phyloP scores from a whole-genome alignment of 1,284 basidiomycete species.

The Tilletia horrida region DNA sequence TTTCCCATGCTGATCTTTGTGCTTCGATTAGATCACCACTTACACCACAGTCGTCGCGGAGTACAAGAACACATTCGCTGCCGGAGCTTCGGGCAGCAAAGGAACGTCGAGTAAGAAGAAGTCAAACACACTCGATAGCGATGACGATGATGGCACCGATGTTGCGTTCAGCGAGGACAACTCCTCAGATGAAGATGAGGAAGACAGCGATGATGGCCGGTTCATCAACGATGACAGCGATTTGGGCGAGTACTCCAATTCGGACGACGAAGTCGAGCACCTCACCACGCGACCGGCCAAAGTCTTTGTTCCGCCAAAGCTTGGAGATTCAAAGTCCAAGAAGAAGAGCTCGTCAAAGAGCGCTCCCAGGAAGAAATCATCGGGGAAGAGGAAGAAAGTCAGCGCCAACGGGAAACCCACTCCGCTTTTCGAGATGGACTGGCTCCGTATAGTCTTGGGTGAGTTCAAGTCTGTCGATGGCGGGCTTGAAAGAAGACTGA shows the following conservation, averaged over 20 bases:
- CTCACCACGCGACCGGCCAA: background rate
- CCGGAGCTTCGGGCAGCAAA: constrained; percentile 50
- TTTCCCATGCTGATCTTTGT: background rate
- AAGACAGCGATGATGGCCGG: constrained; percentile 12
- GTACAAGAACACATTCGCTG: constrained; percentile 28
- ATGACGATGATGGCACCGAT: background rate
- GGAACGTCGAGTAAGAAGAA: constrained; percentile 54
- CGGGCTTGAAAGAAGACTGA: no score
- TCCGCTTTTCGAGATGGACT: constrained; percentile 74
- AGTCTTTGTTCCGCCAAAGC: background rate
- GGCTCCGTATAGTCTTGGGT: constrained; percentile 84
- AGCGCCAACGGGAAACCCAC: constrained; percentile 32
- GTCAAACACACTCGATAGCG: background rate
- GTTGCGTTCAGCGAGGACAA: background rate
- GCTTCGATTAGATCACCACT: constrained; percentile 34
- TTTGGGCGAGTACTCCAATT: background rate
- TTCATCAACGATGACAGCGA: constrained; percentile 7
- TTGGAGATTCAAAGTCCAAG: background rate
- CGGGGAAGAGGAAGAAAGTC: background rate
- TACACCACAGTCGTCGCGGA: constrained; percentile 47
- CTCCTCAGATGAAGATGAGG: background rate
- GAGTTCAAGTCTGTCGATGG: constrained; percentile 25
- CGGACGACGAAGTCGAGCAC: constrained; percentile 6
- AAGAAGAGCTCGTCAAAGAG: background rate
- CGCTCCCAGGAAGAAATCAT: background rate